Evolutionary conservation across 495 filamentous ascomycete genomes (phyloP).

Genomic region (Penicillium roqueforti): DNA sequence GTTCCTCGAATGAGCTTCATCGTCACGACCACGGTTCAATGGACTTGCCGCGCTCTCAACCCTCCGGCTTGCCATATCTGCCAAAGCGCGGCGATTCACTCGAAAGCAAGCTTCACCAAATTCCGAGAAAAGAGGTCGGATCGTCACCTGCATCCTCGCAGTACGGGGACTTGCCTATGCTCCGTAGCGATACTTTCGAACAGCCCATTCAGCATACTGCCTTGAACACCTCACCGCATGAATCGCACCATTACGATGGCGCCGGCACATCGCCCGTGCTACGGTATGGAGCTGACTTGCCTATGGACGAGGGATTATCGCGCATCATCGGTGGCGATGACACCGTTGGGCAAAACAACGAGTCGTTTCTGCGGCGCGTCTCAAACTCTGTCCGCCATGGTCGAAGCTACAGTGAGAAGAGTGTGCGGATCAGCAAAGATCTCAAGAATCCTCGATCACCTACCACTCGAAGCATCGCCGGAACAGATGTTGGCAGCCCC

Average conservation of each 20-base stretch:
- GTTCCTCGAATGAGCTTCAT: constrained; percentile 38
- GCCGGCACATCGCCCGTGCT: constrained; percentile 62
- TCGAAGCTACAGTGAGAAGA: constrained; percentile 78
- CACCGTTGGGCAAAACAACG: constrained; percentile 38
- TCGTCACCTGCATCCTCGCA: constrained; percentile 24
- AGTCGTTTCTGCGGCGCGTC: constrained; percentile 77
- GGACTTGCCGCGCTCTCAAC: constrained; percentile 36
- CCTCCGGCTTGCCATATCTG: constrained; percentile 29
- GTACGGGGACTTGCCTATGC: constrained; percentile 48
- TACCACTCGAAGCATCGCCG: constrained; percentile 58
- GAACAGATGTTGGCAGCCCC: constrained; percentile 70
- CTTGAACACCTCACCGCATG: constrained; percentile 44
- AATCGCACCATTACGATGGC: constrained; percentile 35
- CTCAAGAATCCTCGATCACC: constrained; percentile 70
- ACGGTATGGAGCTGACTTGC: constrained; percentile 73
- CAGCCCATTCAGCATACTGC: constrained; percentile 35
- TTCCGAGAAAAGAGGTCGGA: constrained; percentile 35
- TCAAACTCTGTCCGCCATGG: constrained; percentile 92
- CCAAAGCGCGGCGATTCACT: constrained; percentile 60
- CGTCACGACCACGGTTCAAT: constrained; percentile 36
- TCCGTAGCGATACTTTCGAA: constrained; percentile 51
- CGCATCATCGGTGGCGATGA: constrained; percentile 72
- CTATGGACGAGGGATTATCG: constrained; percentile 87
- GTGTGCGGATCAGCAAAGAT: constrained; percentile 44
- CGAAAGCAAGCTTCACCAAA: constrained; percentile 33